Evolutionary conservation across 164 flowering plant genomes (phyloP).

Genomic region (Berberis vulgaris): DNA sequence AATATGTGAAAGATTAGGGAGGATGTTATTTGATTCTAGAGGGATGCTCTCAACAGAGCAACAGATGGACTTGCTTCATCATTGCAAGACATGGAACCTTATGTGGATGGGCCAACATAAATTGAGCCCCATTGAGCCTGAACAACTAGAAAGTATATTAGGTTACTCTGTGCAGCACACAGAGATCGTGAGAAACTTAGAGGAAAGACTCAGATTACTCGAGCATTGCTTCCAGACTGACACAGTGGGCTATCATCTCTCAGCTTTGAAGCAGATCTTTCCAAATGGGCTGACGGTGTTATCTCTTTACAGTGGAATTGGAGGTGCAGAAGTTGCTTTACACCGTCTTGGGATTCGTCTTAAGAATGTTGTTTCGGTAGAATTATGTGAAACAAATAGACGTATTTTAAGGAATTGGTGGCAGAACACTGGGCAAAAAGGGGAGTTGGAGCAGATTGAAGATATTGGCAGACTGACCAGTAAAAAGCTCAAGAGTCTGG

Average conservation of each 20-base stretch:
- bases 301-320: conserved; percentile 72
- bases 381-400: conserved; percentile 41
- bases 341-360: conserved; percentile 70
- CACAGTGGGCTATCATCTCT: conserved; percentile 71
- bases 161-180: conserved; percentile 77
- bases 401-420: conserved; percentile 73
- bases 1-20: conserved; percentile 56
- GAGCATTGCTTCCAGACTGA: conserved; percentile 67
- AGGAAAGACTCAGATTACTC: conserved; percentile 50
- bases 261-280: conserved; percentile 49
- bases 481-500: conserved; percentile 34
- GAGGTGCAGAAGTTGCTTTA: conserved; percentile 73
- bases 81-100: conserved; percentile 48
- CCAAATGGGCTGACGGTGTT: conserved; percentile 62
- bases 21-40: conserved; percentile 28
- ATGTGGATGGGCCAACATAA: conserved; percentile 59
- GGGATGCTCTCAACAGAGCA: conserved; percentile 50
- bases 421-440: conserved; percentile 47
- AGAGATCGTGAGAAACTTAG: conserved; percentile 17
- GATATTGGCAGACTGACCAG: conserved; percentile 47
- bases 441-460: conserved; percentile 69
- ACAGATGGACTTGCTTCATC: conserved; percentile 48
- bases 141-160: conserved; percentile 51
- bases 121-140: conserved; percentile 60
- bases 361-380: conserved; percentile 74